phyloP scores from a whole-genome alignment of 352 stramenopile genomes.

The Blastocystis sp. region DNA sequence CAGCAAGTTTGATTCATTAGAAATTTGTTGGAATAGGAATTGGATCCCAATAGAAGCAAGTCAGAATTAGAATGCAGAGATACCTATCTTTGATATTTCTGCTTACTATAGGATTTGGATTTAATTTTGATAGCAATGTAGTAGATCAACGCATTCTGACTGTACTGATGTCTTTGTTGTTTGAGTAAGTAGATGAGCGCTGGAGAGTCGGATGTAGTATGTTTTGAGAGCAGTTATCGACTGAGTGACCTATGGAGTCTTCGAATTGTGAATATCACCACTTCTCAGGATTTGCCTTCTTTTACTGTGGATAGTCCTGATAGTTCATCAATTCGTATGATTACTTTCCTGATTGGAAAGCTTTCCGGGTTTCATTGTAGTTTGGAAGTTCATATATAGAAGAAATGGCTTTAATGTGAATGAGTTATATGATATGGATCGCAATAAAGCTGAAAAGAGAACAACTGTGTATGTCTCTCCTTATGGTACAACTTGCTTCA shows the following conservation, averaged over 20 bases:
- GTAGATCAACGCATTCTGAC: too few relatives aligned
- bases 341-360: conserved; percentile 27
- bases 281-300: not conserved
- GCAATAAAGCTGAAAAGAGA: not conserved
- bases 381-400: not conserved
- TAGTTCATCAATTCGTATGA: not conserved
- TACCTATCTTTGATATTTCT: too few relatives aligned
- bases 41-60: too few relatives aligned
- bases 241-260: conserved; percentile 22
- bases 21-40: too few relatives aligned
- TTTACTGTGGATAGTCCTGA: conserved; percentile 27
- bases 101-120: too few relatives aligned
- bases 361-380: not conserved
- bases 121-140: too few relatives aligned
- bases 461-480: conserved; percentile 5
- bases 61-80: too few relatives aligned
- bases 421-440: not conserved
- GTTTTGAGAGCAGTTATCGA: not conserved
- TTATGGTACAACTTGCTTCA: not conserved
- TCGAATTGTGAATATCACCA: conserved; percentile 11
- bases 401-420: not conserved
- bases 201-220: not conserved
- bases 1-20: too few relatives aligned
- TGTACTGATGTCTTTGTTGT: too few relatives aligned
- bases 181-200: not conserved